Percentiles rank a stretch among this genome's conserved stretches.
Conservation (phyloP, 495 filamentous ascomycete species). For the Parachaetomium inaequale region DNA sequence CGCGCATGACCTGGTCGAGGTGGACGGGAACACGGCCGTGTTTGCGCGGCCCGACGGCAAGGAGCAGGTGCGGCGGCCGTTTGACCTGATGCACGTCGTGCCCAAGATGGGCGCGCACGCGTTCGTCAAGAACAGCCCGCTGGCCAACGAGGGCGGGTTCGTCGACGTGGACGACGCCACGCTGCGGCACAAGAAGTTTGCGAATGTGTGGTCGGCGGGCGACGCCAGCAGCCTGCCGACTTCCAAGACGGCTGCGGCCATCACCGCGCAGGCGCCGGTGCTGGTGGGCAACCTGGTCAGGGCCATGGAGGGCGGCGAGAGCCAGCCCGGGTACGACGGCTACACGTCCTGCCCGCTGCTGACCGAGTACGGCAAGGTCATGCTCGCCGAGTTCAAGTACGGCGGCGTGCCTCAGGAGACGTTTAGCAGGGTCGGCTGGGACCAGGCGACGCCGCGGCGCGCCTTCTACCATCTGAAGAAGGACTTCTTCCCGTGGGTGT, state of each 20-base stretch:
- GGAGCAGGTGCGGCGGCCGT: constrained; percentile 48
- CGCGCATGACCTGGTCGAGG: constrained; percentile 59
- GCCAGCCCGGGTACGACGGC: constrained; percentile 55
- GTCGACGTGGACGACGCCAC: constrained; percentile 63
- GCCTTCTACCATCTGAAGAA: constrained; percentile 66
- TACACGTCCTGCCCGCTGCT: constrained; percentile 68
- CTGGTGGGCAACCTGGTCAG: constrained; percentile 55
- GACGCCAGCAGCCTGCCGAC: constrained; percentile 65
- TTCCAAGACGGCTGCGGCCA: constrained; percentile 65
- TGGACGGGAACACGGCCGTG: constrained; percentile 55
- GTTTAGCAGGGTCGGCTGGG: constrained; percentile 54
- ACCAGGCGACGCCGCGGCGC: constrained; percentile 53
- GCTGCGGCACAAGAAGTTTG: constrained; percentile 57
- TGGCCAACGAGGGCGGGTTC: constrained; percentile 59
- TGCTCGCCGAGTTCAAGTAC: constrained; percentile 71
- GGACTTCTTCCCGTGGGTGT: constrained; percentile 69
- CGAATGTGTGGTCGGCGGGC: constrained; percentile 66
- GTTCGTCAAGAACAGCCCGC: constrained; percentile 54
- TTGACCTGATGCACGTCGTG: constrained; percentile 58
- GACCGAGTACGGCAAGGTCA: constrained; percentile 63
- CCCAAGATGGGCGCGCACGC: constrained; percentile 61
- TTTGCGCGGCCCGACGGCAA: constrained; percentile 44
- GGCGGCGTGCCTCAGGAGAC: constrained; percentile 69
- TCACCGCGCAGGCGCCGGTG: constrained; percentile 61
- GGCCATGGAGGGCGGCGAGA: constrained; percentile 53